Conservation (phyloP, 2,329 filamentous ascomycete species). For the Bipolaris sorokiniana region DNA sequence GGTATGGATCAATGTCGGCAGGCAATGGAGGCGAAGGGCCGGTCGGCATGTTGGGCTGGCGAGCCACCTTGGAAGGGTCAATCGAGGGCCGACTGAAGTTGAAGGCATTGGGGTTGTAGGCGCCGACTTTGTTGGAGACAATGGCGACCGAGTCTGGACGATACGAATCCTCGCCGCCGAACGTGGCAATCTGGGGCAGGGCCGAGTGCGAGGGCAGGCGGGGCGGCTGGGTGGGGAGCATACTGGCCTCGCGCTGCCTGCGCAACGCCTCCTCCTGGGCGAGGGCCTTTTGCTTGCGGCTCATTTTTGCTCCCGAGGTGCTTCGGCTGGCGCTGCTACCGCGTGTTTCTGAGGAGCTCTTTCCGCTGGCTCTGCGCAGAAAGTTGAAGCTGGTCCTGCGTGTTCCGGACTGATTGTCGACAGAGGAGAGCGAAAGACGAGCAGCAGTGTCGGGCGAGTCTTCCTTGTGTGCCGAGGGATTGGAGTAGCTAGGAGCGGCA, state of each 20-base stretch:
- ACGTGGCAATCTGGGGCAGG: slow-evolving; percentile 60
- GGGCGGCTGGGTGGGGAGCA: slow-evolving; percentile 65
- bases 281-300: slow-evolving; percentile 63
- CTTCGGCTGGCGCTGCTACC: slow-evolving; percentile 30
- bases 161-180: slow-evolving; percentile 65
- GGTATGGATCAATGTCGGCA: slow-evolving; percentile 75
- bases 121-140: slow-evolving; percentile 63
- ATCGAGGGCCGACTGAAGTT: slow-evolving; percentile 48
- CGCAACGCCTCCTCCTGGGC: slow-evolving; percentile 60
- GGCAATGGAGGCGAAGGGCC: slow-evolving; percentile 45
- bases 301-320: slow-evolving; percentile 51
- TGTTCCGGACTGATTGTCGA: slow-evolving; percentile 25
- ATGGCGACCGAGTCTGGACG: slow-evolving; percentile 68
- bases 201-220: slow-evolving; percentile 59
- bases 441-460: slow-evolving; percentile 39
- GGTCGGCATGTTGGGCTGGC: slow-evolving; percentile 22
- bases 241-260: slow-evolving; percentile 61
- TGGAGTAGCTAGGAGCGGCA: slow-evolving; percentile 19
- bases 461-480: slow-evolving; percentile 25
- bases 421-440: slow-evolving; percentile 19
- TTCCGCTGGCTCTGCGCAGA: slow-evolving; percentile 44
- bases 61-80: slow-evolving; percentile 50
- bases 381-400: slow-evolving; percentile 47
- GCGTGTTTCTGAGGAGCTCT: slow-evolving; percentile 30
- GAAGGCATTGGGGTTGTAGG: slow-evolving; percentile 32